Base-by-base conservation (phyloP, 257 asterid species). In the Eucommia ulmoides region DNA sequence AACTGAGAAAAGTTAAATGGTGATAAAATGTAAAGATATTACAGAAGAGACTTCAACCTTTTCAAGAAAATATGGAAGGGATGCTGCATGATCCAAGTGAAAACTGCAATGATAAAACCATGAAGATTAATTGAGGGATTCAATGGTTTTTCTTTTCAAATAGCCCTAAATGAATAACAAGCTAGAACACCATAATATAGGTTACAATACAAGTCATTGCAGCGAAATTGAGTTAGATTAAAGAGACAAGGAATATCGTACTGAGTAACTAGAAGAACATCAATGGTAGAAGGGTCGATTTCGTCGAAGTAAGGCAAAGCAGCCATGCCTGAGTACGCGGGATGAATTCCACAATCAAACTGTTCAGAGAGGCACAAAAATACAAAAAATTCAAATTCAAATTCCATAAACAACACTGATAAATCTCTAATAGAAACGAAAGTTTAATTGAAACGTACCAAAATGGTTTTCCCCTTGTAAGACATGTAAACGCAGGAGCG, bases 51-150 rank as follows among this genome's bases (percentile, higher is more conserved):
- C 65, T 52, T 69, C 49, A 56, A 91, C 96, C 96, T 86, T 83
- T 73, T 91, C 94, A 56, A 91, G 74, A 50, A 91, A 91, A 77
- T 86, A 91, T 33, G 96, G 96, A 70, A 91, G 96, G 20, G 96
- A 91, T 61, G 96, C 99, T 55, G 99, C 95, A 83, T 91, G 99
- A 71, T 91, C 99, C 82, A 91, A 78, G 81, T 91, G 99, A 79
- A 86, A 91, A 74, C 99, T 91, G 84, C 74, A 67, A 1, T 3
- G 20, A 16, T 10, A 42, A n/a, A n/a, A n/a, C n/a, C n/a, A n/a
- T n/a, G n/a, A n/a, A n/a, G n/a, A n/a, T n/a, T n/a, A n/a, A n/a
- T n/a, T n/a, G n/a, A n/a, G n/a, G n/a, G n/a, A n/a, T n/a, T n/a
- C n/a, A n/a, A n/a, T n/a, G n/a, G n/a, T n/a, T n/a, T n/a, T n/a